phyloP scores from a whole-genome alignment of 2,329 filamentous ascomycete species.

The Metarhizium anisopliae region DNA sequence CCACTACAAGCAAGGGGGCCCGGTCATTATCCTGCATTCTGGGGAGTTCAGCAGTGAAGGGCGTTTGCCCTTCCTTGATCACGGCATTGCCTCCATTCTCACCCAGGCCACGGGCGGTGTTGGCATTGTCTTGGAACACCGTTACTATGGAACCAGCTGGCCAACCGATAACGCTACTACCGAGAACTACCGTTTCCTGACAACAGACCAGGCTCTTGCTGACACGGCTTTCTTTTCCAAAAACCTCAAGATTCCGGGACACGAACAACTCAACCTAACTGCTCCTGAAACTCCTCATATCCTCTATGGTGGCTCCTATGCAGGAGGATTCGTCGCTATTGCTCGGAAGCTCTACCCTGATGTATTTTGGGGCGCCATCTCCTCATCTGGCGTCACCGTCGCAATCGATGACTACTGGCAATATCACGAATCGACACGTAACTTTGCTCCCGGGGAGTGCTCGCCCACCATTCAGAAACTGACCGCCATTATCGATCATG shows the following conservation, averaged over 20 bases:
- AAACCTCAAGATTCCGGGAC: slow-evolving; percentile 60
- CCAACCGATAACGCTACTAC: slow-evolving; percentile 57
- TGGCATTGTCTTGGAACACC: slow-evolving; percentile 75
- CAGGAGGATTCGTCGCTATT: slow-evolving; percentile 71
- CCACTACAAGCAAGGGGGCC: slow-evolving; percentile 68
- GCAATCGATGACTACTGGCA: slow-evolving; percentile 72
- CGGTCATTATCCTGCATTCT: slow-evolving; percentile 66
- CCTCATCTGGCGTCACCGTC: slow-evolving; percentile 69
- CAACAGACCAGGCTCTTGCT: slow-evolving; percentile 73
- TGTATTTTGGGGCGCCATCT: slow-evolving; percentile 69
- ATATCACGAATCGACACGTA: slow-evolving; percentile 42
- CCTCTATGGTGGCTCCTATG: slow-evolving; percentile 77
- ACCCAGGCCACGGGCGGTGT: slow-evolving; percentile 63
- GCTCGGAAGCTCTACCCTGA: slow-evolving; percentile 69
- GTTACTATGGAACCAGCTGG: slow-evolving; percentile 75
- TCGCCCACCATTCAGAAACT: slow-evolving; percentile 53
- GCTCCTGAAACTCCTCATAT: slow-evolving; percentile 61
- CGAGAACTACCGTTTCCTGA: slow-evolving; percentile 68
- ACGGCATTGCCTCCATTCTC: slow-evolving; percentile 67
- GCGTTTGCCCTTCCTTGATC: slow-evolving; percentile 62
- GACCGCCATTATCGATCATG: slow-evolving; percentile 40
- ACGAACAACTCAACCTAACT: slow-evolving; percentile 59
- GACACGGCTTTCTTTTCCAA: slow-evolving; percentile 75
- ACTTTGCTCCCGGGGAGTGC: slow-evolving; percentile 49
- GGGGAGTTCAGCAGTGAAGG: slow-evolving; percentile 60